Base-by-base conservation (phyloP, 305 asterid species). In the Fraxinus paxiana region DNA sequence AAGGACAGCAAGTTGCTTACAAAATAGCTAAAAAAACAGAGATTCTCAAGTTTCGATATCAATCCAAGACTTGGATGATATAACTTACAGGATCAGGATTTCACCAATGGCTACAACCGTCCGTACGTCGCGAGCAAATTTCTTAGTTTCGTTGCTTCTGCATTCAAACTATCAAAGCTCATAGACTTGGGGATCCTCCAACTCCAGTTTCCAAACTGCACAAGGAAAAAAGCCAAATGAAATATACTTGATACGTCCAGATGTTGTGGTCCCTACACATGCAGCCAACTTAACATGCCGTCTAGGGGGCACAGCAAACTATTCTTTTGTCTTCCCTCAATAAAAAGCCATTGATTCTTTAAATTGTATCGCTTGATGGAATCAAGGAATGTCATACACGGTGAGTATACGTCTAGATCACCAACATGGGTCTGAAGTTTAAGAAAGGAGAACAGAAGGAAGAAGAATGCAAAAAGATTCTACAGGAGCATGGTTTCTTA, bases 191-290 rank as follows among this genome's bases (percentile, higher is more conserved):
- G 94, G 78, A 96, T 79, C 83, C 98, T 92, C 99, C 99, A 96
- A 80, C 97, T 91, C 99, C 99, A 96, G 82, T 96, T 96, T 31
- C 99, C 99, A 61, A 85, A 86, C 99, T 96, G 90, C 88, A 85
- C 65, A 67, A 61, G 75, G 37, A 8, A 33, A 75, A 43, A 79
- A 61, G 6, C 12, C 24, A 12, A 82, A 63, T 18, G 17, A 73
- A 81, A 24, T 37, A 76, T 4, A 34, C 63, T 76, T 9, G 77
- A n/a, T 5, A 31, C 6, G 61, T n/a, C 31, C 7, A 51, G 18
- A 15, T 54, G 41, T 28, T 9, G 17, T 35, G 46, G 10, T 20
- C 46, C 74, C 38, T 2, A 61, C 20, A 6, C 75, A 56, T 43
- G 80, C 65, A 34, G 69, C 72, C 65, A 54, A 61, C 54, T 13